Evolutionary conservation across 140 eudicot species (phyloP), one percentile per base, ranked within the genome.

Genomic region (Bidens hawaiensis): DNA sequence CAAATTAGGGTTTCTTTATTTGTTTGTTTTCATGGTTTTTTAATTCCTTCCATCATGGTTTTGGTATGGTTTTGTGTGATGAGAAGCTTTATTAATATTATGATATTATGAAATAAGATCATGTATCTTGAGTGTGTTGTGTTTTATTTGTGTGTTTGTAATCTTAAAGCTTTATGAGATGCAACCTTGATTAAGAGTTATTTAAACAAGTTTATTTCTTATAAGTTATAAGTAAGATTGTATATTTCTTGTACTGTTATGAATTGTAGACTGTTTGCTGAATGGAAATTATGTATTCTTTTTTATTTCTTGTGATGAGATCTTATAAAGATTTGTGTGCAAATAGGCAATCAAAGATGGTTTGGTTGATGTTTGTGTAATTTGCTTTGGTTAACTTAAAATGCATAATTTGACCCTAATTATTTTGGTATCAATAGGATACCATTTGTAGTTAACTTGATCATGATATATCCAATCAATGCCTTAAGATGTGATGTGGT

Each of bases 51-150:
- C 21, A 38, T 70, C 48, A 23, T 64, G 60, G 52, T 65, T 55
- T 64, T 16, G 0, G 11, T 26, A 21, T 73, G 53, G 66, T 34
- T n/a, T 15, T 36, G 50, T 64, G 67, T 45, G 52, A 33, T 46
- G 68, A 55, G 54, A 34, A 47, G 43, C 30, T 45, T 64, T 73
- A 22, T 43, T 5, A 14, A 43, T 5, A n/a, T 55, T 45, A 45
- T 64, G 78, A 43, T 5, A n/a, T 55, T 45, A 45, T 64, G 78
- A 65, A 64, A 18, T 33, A 60, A 31, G 47, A 70, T 36, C 34
- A 70, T 49, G 61, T 46, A 15, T 6, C n/a, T 17, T 14, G 51
- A n/a, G 73, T 71, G 33, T 40, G 41, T 27, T 65, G 40, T 24
- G 30, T 31, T 54, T 15, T 46, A 3, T 43, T 17, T 12, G 14